phyloP scores from a whole-genome alignment of 2,329 filamentous ascomycete species.

The Thielaviopsis punctulata region DNA sequence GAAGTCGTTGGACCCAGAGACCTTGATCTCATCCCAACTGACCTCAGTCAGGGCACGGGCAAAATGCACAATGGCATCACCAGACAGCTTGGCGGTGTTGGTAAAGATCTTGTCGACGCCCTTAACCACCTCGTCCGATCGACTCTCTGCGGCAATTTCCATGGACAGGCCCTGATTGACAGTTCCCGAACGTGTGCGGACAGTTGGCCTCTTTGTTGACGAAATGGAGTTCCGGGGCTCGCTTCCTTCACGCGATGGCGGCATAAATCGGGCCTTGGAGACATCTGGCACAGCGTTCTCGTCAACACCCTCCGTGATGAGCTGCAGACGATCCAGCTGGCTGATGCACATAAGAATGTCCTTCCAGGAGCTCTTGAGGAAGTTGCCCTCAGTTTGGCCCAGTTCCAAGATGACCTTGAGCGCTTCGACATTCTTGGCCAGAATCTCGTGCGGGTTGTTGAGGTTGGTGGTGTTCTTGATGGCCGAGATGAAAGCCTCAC shows the following conservation, averaged over 20 bases:
- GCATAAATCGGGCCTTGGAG: slow-evolving; percentile 59
- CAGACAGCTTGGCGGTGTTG: slow-evolving; percentile 81
- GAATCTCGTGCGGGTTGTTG: slow-evolving; percentile 88
- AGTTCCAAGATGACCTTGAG: slow-evolving; percentile 83
- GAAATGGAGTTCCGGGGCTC: slow-evolving; percentile 51
- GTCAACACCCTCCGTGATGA: slow-evolving; percentile 87
- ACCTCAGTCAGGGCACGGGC: slow-evolving; percentile 84
- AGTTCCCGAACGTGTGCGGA: slow-evolving; percentile 5
- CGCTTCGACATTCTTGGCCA: slow-evolving; percentile 90
- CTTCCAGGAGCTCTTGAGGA: slow-evolving; percentile 80
- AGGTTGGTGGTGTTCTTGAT: slow-evolving; percentile 88
- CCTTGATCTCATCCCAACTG: slow-evolving; percentile 98
- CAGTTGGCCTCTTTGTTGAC: slow-evolving; percentile 21
- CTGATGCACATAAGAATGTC: slow-evolving; percentile 91
- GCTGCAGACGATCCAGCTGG: slow-evolving; percentile 83
- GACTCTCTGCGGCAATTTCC: slow-evolving; percentile 80
- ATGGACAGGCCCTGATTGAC: slow-evolving; percentile 46
- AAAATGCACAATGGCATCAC: slow-evolving; percentile 90
- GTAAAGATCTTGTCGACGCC: slow-evolving; percentile 93
- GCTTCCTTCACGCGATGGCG: slow-evolving; percentile 35
- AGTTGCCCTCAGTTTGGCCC: slow-evolving; percentile 80
- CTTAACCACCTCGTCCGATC: slow-evolving; percentile 83
- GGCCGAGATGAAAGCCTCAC: slow-evolving; percentile 87
- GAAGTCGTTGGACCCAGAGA: slow-evolving; percentile 86
- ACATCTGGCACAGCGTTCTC: slow-evolving; percentile 87